Evolutionary conservation across 2,329 filamentous ascomycete species (phyloP).

Genomic region (Apiospora phragmitis): DNA sequence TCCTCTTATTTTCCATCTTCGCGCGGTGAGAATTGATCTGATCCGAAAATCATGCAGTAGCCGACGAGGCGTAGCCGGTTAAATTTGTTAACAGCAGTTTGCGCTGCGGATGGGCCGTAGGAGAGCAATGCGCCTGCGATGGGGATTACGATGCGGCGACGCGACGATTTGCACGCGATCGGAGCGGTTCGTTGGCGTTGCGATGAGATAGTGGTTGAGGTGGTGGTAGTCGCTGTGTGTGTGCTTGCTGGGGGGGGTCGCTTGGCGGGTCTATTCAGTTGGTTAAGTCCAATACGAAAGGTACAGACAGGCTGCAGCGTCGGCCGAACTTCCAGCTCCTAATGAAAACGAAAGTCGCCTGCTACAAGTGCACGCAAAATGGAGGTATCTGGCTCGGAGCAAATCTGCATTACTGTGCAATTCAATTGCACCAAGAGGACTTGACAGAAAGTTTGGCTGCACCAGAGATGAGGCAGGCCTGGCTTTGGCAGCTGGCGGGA

Average conservation of each 20-base stretch:
- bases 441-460: background rate
- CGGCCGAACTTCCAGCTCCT: background rate
- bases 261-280: background rate
- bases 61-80: background rate
- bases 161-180: slow-evolving; percentile 11
- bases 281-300: background rate
- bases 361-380: background rate
- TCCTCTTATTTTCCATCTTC: slow-evolving; percentile 59
- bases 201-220: slow-evolving; percentile 17
- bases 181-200: slow-evolving; percentile 7
- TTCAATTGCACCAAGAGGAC: background rate
- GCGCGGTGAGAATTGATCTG: slow-evolving; percentile 15
- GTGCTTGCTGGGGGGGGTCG: background rate
- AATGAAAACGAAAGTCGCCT: background rate
- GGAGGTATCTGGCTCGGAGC: background rate
- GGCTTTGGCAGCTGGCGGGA: background rate
- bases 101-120: slow-evolving; percentile 11
- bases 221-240: slow-evolving; percentile 14
- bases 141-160: slow-evolving; percentile 10
- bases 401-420: background rate
- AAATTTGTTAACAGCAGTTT: background rate
- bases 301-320: background rate
- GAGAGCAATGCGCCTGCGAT: slow-evolving; percentile 3
- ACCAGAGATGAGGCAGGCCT: background rate
- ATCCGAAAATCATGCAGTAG: slow-evolving; percentile 18